Evolutionary conservation across 2,329 filamentous ascomycete genomes (phyloP).

Genomic region (Fusarium sp.): DNA sequence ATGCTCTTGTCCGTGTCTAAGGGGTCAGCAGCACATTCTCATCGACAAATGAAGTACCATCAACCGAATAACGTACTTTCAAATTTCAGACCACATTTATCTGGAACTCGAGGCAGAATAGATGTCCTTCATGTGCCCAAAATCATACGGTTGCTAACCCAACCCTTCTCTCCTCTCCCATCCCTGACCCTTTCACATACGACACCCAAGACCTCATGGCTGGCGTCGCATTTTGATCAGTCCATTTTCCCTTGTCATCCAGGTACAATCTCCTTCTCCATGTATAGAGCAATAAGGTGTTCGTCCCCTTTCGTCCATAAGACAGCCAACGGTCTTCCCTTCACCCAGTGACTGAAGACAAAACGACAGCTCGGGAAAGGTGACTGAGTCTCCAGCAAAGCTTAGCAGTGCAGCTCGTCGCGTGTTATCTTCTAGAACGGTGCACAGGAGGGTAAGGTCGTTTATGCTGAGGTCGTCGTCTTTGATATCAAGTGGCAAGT

Average conservation of each 20-base stretch:
- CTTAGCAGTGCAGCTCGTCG: not conserved
- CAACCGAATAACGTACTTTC: not conserved
- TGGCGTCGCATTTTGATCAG: not conserved
- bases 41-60: not conserved
- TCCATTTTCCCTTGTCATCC: not conserved
- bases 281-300: not conserved
- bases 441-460: not conserved
- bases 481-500: not conserved
- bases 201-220: not conserved
- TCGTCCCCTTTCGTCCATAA: not conserved
- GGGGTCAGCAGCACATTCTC: not conserved
- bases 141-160: too few species aligned
- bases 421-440: not conserved
- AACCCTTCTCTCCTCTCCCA: too few species aligned
- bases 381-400: not conserved
- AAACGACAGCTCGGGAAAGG: not conserved
- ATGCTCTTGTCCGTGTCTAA: not conserved
- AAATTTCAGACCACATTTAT: not conserved
- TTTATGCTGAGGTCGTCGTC: not conserved
- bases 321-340: not conserved
- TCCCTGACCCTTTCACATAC: not conserved
- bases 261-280: not conserved
- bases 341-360: not conserved
- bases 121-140: fast-evolving
- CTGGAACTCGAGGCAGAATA: too few species aligned